Conservation (phyloP, 176 grass and related monocot genomes). For the Avena sativa region DNA sequence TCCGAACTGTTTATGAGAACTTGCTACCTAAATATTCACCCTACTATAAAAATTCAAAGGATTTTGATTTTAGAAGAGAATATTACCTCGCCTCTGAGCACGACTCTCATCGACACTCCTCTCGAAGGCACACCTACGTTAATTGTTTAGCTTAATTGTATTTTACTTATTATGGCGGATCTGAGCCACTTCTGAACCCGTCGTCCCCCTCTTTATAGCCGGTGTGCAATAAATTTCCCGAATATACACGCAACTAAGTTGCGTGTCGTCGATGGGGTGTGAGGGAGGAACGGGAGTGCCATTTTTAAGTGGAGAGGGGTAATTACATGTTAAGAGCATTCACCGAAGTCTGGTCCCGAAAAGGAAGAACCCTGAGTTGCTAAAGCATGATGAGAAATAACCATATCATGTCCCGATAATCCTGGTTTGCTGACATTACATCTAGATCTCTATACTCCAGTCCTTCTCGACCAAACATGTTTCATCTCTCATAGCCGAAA, state of each 20-base stretch:
- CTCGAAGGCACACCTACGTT: not conserved
- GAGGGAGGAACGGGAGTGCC: no score
- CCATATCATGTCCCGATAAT: not conserved
- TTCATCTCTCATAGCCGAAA: not conserved
- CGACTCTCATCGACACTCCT: no score
- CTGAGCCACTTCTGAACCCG: not conserved
- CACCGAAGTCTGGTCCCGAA: not conserved
- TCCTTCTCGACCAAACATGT: not conserved
- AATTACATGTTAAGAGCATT: not conserved
- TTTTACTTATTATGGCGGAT: not conserved
- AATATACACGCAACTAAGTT: not conserved
- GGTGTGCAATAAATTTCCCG: not conserved
- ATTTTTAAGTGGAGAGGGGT: not conserved
- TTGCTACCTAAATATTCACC: not conserved
- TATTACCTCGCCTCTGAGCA: not conserved
- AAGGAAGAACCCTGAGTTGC: not conserved
- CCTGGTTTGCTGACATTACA: not conserved
- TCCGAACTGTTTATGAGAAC: not conserved
- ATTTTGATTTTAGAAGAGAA: not conserved
- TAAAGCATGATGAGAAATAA: not conserved
- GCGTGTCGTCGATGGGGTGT: not conserved
- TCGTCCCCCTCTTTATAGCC: not conserved
- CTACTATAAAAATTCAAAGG: not conserved
- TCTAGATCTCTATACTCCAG: not conserved
- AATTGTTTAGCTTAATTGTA: not conserved